phyloP scores from a whole-genome alignment of 2,329 filamentous ascomycete genomes.

The Ophiostoma australiae region DNA sequence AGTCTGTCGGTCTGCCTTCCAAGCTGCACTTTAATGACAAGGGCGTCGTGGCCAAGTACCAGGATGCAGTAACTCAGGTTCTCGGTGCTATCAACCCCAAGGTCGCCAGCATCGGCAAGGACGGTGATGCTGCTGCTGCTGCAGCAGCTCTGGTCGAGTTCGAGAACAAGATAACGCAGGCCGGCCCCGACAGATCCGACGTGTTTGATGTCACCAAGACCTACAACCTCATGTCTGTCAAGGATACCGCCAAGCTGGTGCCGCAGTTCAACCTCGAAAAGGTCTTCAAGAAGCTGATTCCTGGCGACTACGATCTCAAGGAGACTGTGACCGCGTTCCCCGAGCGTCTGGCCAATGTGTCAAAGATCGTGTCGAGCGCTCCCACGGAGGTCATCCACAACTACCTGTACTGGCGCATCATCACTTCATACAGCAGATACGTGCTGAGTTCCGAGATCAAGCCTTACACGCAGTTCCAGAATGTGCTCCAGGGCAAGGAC shows the following conservation, averaged over 20 bases:
- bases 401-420: constrained; percentile 62
- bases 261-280: constrained; percentile 52
- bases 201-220: constrained; percentile 42
- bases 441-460: constrained; percentile 57
- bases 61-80: constrained; percentile 40
- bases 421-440: constrained; percentile 48
- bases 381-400: constrained; percentile 52
- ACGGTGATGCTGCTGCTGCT: constrained; percentile 32
- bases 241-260: constrained; percentile 50
- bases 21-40: constrained; percentile 57
- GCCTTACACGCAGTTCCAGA: constrained; percentile 56
- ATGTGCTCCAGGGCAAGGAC: constrained; percentile 55
- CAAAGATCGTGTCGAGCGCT: constrained; percentile 50
- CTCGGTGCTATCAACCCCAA: constrained; percentile 34
- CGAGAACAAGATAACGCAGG: constrained; percentile 24
- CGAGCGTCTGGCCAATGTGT: constrained; percentile 55
- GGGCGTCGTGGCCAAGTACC: constrained; percentile 49
- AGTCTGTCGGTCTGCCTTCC: constrained; percentile 55
- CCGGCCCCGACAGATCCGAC: constrained; percentile 24
- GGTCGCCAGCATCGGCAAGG: constrained; percentile 26
- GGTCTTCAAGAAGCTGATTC: constrained; percentile 50
- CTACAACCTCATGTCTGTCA: constrained; percentile 59
- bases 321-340: constrained; percentile 57
- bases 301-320: constrained; percentile 45
- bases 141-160: constrained; percentile 30